Evolutionary conservation across 2,329 filamentous ascomycete species (phyloP).

Genomic region (Microthyrium microscopicum): DNA sequence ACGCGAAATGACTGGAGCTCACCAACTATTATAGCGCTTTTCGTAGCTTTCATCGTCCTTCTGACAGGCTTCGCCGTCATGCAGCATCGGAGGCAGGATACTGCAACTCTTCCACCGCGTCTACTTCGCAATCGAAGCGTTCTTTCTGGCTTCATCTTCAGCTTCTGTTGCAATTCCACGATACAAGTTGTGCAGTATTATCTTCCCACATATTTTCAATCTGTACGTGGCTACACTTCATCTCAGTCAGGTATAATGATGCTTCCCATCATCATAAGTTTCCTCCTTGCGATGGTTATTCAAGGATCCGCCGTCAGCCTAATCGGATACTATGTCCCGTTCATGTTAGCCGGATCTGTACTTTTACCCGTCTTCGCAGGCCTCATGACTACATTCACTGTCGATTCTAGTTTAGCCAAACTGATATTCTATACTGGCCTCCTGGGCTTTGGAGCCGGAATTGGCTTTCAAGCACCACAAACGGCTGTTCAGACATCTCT

Average conservation of each 20-base stretch:
- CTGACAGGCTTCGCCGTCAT: conserved; percentile 24
- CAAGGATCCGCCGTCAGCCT: conserved; percentile 16
- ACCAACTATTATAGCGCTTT: conserved; percentile 27
- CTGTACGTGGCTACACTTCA: conserved; percentile 4
- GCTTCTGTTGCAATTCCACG: conserved; percentile 2
- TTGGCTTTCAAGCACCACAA: conserved; percentile 11
- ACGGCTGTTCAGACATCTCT: conserved; percentile 10
- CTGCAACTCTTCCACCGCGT: conserved; percentile 5
- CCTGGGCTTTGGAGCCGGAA: conserved; percentile 13
- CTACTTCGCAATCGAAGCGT: conserved; percentile 4
- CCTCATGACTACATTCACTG: conserved; percentile 19
- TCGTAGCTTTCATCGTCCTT: conserved; percentile 24
- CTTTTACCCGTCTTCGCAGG: conserved; percentile 22
- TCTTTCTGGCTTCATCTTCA: neutral
- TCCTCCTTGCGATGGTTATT: neutral
- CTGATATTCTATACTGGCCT: conserved; percentile 25
- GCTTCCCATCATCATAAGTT: conserved; percentile 16
- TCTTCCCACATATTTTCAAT: conserved; percentile 8
- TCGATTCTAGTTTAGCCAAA: conserved; percentile 7
- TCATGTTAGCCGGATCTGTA: conserved; percentile 18
- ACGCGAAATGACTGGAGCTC: conserved; percentile 24
- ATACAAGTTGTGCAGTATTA: conserved; percentile 5
- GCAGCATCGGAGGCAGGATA: conserved; percentile 1
- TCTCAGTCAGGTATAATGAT: conserved; percentile 2
- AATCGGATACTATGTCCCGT: conserved; percentile 21